A percentile compares a stretch with the other conserved stretches of the same genome.
Conservation (phyloP, 768 basidiomycete genomes). For the Mycena polygramma region DNA sequence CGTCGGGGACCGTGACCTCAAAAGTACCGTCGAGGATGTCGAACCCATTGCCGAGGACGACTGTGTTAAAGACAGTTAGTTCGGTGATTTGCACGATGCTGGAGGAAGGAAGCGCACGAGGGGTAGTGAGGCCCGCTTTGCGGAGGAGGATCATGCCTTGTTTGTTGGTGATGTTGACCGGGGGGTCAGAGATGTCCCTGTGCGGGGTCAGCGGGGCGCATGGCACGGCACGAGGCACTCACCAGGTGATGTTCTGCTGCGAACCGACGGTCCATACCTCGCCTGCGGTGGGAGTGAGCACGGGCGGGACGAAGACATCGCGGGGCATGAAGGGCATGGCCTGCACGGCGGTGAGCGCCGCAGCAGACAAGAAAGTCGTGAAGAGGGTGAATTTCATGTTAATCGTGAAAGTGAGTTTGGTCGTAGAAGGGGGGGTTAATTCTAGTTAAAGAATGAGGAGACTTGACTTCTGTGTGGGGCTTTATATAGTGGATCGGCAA, state of each 20-base stretch:
- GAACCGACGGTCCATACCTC: constrained; percentile 38
- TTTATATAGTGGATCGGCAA: constrained; percentile 1
- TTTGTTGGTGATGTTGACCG: constrained; percentile 49
- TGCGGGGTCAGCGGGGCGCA: not conserved
- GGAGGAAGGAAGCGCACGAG: constrained; percentile 38
- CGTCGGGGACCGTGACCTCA: constrained; percentile 44
- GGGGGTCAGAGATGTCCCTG: constrained; percentile 48
- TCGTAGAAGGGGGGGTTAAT: not conserved
- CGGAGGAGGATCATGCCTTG: constrained; percentile 46
- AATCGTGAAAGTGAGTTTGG: not conserved
- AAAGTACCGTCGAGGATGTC: constrained; percentile 45
- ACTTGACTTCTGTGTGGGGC: not conserved
- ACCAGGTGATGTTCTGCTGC: constrained; percentile 39
- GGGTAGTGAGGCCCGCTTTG: constrained; percentile 36
- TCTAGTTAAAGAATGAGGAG: not conserved
- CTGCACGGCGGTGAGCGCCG: constrained; percentile 16
- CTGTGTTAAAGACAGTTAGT: constrained; percentile 30
- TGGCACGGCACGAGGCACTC: not conserved
- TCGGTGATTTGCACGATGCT: not conserved
- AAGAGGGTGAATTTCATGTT: constrained; percentile 34
- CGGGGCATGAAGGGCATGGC: constrained; percentile 30
- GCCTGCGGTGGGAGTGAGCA: constrained; percentile 33
- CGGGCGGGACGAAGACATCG: constrained; percentile 40
- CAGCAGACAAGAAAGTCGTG: constrained; percentile 29
- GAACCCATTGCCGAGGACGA: constrained; percentile 45